Evolutionary conservation across 306 rosid genomes (phyloP).

Genomic region (Cucumis hystrix): DNA sequence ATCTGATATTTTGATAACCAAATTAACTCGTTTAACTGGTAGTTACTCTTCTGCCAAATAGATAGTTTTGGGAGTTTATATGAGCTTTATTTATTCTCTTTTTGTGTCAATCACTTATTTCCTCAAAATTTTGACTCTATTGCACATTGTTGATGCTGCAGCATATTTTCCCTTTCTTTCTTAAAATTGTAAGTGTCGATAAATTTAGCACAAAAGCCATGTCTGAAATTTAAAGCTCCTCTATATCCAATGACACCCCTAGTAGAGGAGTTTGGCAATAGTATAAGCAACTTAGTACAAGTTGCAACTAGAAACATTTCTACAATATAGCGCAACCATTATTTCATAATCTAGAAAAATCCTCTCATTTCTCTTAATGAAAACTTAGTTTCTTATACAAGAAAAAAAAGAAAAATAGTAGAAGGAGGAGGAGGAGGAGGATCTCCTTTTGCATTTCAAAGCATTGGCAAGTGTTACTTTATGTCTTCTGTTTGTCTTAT

Average conservation of each 20-base stretch:
- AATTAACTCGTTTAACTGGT: background rate
- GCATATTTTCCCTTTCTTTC: background rate
- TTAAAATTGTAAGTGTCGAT: background rate
- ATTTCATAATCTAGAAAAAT: background rate
- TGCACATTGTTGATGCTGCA: background rate
- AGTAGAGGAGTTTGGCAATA: background rate
- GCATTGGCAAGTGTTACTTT: background rate
- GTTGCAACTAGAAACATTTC: background rate
- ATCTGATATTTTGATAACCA: conserved; percentile 5
- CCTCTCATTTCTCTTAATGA: too few species aligned
- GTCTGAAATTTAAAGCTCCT: background rate
- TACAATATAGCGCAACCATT: background rate
- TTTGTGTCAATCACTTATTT: background rate
- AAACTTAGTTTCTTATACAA: too few species aligned
- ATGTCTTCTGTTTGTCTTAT: background rate
- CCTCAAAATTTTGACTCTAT: background rate
- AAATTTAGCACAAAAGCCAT: background rate
- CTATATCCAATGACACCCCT: background rate
- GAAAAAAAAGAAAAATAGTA: too few species aligned
- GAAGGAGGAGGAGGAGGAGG: too few species aligned
- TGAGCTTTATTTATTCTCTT: background rate
- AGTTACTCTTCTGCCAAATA: background rate
- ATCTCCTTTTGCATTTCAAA: background rate
- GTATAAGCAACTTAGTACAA: background rate
- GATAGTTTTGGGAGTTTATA: background rate